Evolutionary conservation across 805 yeast genomes (phyloP).

Genomic region (Nakazawaea ishiwadae): DNA sequence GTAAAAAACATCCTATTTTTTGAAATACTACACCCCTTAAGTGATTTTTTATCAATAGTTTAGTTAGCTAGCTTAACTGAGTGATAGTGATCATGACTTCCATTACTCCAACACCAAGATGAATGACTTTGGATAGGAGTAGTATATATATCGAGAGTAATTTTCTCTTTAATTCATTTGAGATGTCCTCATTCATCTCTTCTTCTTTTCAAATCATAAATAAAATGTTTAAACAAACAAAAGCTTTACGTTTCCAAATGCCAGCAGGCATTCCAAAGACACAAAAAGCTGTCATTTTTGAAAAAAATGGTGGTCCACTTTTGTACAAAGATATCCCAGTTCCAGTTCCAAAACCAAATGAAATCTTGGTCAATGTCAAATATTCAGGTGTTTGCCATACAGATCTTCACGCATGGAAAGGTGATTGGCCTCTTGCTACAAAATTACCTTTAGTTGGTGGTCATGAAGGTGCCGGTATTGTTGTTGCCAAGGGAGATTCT

Average conservation of each 20-base stretch:
- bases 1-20: no score
- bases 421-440: slow-evolving; percentile 83
- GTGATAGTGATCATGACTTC: no score
- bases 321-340: slow-evolving; percentile 72
- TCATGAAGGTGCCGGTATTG: slow-evolving; percentile 87
- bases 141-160: no score
- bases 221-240: slow-evolving; percentile 11
- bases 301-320: slow-evolving; percentile 59
- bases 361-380: slow-evolving; percentile 74
- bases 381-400: slow-evolving; percentile 95
- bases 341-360: slow-evolving; percentile 73
- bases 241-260: slow-evolving; percentile 14
- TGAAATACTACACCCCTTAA: no score
- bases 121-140: no score
- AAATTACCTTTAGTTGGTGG: slow-evolving; percentile 81
- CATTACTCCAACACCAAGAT: no score
- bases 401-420: slow-evolving; percentile 90
- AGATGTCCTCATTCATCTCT: no score
- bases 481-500: slow-evolving; percentile 68
- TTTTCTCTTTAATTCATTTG: no score
- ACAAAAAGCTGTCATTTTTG: slow-evolving; percentile 70
- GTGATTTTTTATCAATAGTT: no score
- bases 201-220: background rate
- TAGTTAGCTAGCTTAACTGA: no score
- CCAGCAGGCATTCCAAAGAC: slow-evolving; percentile 45